A percentile compares a stretch with the other conserved stretches of the same genome.
phyloP scores from a whole-genome alignment of 2,329 filamentous ascomycete genomes.

The Aspergillus proliferans region DNA sequence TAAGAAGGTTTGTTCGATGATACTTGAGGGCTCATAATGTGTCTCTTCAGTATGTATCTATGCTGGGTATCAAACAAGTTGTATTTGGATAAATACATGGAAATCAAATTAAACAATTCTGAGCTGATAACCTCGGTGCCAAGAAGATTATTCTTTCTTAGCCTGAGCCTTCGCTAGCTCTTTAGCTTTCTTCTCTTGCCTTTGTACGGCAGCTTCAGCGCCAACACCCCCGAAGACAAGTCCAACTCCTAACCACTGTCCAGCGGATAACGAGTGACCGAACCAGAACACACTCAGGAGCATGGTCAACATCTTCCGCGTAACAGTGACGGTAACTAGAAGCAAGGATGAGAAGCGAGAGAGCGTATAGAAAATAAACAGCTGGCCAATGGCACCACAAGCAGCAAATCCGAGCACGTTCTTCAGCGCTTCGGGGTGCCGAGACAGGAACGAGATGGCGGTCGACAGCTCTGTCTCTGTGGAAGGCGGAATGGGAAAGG shows the following conservation, averaged over 20 bases:
- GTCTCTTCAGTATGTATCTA: too few species aligned
- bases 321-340: constrained; percentile 93
- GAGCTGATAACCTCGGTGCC: too few species aligned
- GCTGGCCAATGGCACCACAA: constrained; percentile 86
- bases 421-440: constrained; percentile 74
- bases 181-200: constrained; percentile 78
- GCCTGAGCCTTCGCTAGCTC: constrained; percentile 52
- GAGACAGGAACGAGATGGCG: constrained; percentile 73
- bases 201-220: constrained; percentile 75
- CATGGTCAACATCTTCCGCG: constrained; percentile 99
- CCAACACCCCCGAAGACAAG: constrained; percentile 95
- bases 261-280: constrained; percentile 75
- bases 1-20: too few species aligned
- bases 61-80: too few species aligned
- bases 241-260: constrained; percentile 89
- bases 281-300: constrained; percentile 92
- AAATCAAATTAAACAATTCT: too few species aligned
- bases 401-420: constrained; percentile 85
- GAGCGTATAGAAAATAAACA: constrained; percentile 97
- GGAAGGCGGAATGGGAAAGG: constrained; percentile 52
- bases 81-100: too few species aligned
- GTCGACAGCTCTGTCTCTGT: constrained; percentile 68
- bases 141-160: constrained; percentile 22
- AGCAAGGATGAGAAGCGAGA: constrained; percentile 86
- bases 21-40: too few species aligned